phyloP scores from a whole-genome alignment of 2,329 filamentous ascomycete species.

The Emmonsiellopsis sp. region DNA sequence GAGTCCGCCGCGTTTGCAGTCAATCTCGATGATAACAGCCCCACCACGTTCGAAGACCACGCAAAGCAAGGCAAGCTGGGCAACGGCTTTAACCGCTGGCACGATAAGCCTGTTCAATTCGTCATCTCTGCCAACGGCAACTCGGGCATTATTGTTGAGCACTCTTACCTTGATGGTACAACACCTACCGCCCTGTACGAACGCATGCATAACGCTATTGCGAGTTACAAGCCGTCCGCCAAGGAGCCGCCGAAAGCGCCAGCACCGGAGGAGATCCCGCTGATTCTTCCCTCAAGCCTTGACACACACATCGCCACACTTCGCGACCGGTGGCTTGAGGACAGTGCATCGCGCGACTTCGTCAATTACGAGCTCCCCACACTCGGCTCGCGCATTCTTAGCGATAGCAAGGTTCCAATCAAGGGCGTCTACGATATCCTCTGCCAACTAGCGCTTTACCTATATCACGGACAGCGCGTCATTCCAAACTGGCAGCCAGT shows the following conservation, averaged over 20 bases:
- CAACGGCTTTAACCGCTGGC: conserved; percentile 17
- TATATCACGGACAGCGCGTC: neutral
- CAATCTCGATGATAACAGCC: conserved; percentile 16
- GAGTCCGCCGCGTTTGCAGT: conserved; percentile 17
- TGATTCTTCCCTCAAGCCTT: neutral
- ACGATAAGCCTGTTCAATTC: conserved; percentile 19
- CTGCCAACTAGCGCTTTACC: neutral
- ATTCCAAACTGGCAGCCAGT: neutral
- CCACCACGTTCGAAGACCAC: conserved; percentile 11
- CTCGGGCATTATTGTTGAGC: conserved; percentile 16
- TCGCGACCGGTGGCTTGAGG: neutral
- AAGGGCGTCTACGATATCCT: neutral
- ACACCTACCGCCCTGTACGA: neutral
- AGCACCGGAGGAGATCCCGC: neutral
- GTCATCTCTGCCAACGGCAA: conserved; percentile 18
- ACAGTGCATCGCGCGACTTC: neutral
- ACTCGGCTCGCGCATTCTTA: neutral
- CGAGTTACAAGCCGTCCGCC: neutral
- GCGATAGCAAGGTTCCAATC: neutral
- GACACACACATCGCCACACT: conserved; percentile 1
- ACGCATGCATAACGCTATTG: neutral
- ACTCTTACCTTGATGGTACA: conserved; percentile 16
- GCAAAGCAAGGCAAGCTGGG: conserved; percentile 12
- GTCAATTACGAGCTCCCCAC: neutral
- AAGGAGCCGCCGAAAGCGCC: neutral